Evolutionary conservation across 2,329 filamentous ascomycete genomes (phyloP).

Genomic region (Aspergillus alliaceus): DNA sequence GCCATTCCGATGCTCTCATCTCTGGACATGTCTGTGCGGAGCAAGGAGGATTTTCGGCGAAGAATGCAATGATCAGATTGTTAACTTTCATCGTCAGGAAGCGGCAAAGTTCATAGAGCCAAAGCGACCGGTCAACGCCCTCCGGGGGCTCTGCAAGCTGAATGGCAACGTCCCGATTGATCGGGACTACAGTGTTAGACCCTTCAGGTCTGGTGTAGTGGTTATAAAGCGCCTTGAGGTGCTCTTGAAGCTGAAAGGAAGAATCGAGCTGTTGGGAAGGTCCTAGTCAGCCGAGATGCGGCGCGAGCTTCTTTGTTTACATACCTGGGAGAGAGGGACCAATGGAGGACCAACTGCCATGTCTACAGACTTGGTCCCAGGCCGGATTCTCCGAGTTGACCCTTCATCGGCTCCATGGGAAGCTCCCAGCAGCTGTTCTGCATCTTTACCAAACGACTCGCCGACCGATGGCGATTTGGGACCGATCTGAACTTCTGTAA

Average conservation of each 20-base stretch:
- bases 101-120: slow-evolving; percentile 97
- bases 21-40: slow-evolving; percentile 88
- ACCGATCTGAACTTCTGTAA: slow-evolving; percentile 89
- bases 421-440: slow-evolving; percentile 54
- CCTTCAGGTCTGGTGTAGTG: slow-evolving; percentile 67
- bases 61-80: slow-evolving; percentile 85
- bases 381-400: slow-evolving; percentile 80
- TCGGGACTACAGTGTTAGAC: slow-evolving; percentile 64
- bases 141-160: slow-evolving; percentile 77
- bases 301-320: slow-evolving; percentile 5
- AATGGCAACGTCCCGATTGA: slow-evolving; percentile 72
- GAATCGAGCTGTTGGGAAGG: slow-evolving; percentile 74
- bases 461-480: slow-evolving; percentile 72
- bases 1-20: slow-evolving; percentile 99
- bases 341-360: slow-evolving; percentile 92
- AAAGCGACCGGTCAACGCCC: slow-evolving; percentile 80
- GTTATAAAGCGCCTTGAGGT: slow-evolving; percentile 89
- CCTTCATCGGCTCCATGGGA: slow-evolving; percentile 66
- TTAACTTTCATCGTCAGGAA: slow-evolving; percentile 96
- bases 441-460: slow-evolving; percentile 59
- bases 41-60: slow-evolving; percentile 87
- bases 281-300: slow-evolving; percentile 6
- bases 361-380: slow-evolving; percentile 85
- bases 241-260: slow-evolving; percentile 94
- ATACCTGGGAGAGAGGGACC: slow-evolving; percentile 78